These are phyloP conservation scores for Manihot esculenta DNA, from an alignment of 441 rosid genomes.

Conservation along the genomic window DNA sequence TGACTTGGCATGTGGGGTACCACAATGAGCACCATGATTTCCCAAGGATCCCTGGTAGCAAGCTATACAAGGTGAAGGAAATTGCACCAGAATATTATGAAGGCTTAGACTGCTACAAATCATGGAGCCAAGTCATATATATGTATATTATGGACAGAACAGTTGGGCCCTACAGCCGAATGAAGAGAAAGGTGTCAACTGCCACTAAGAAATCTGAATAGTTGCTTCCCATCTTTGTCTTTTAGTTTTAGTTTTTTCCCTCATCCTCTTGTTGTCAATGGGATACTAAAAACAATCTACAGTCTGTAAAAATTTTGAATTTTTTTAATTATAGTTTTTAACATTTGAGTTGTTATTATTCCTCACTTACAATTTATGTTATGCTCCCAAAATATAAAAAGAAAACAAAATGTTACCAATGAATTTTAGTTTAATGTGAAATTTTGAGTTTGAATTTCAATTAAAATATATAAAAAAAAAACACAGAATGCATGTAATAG, in stretches of 20 bases:
- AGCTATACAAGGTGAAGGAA: slow-evolving; percentile 78
- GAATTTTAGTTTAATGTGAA: too few relatives aligned
- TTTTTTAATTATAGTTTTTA: slow-evolving; percentile 12
- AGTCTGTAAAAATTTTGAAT: slow-evolving; percentile 30
- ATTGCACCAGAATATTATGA: slow-evolving; percentile 80
- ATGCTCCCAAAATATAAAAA: too few relatives aligned
- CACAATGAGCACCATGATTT: slow-evolving; percentile 95
- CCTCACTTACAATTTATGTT: neutral
- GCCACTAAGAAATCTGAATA: slow-evolving; percentile 53
- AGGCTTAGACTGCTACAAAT: slow-evolving; percentile 52
- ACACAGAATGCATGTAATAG: too few relatives aligned
- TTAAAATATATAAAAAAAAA: too few relatives aligned
- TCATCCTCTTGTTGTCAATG: slow-evolving; percentile 1
- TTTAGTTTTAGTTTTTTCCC: slow-evolving; percentile 3
- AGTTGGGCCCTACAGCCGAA: slow-evolving; percentile 73
- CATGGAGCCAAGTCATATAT: slow-evolving; percentile 87
- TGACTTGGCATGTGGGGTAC: slow-evolving; percentile 83
- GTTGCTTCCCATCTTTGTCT: slow-evolving; percentile 14
- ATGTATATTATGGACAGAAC: slow-evolving; percentile 68
- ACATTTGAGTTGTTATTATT: slow-evolving; percentile 10
- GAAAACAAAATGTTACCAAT: too few relatives aligned
- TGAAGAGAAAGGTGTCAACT: slow-evolving; percentile 62
- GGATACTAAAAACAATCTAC: neutral
- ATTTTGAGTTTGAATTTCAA: too few relatives aligned
- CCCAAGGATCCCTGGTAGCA: slow-evolving; percentile 86